Conservation (phyloP, 257 asterid genomes). For the Echium plantagineum region DNA sequence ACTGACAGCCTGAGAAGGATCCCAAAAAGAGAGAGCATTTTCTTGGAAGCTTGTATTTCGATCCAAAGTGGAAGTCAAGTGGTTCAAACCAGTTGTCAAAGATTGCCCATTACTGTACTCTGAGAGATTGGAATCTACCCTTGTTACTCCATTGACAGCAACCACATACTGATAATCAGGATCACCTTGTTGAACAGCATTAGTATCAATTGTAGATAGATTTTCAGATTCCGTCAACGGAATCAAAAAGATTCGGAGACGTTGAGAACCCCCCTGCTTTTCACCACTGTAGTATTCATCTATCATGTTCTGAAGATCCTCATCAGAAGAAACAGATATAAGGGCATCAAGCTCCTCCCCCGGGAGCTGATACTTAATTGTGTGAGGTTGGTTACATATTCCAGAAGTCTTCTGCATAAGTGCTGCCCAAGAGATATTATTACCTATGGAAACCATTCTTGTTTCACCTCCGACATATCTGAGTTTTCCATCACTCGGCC, state of each 20-base stretch:
- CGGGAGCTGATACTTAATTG: conserved; percentile 62
- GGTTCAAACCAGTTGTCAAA: conserved; percentile 20
- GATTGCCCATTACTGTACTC: conserved; percentile 20
- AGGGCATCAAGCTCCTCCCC: conserved; percentile 79
- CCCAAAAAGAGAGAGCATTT: conserved; percentile 18
- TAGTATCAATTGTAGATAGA: conserved; percentile 21
- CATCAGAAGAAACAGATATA: conserved; percentile 61
- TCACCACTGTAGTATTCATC: conserved; percentile 55
- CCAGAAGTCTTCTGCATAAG: conserved; percentile 40
- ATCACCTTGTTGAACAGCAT: conserved; percentile 26
- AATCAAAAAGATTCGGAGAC: conserved; percentile 61
- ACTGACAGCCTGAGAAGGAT: conserved; percentile 26
- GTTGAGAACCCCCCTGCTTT: conserved; percentile 46
- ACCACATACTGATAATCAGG: conserved; percentile 49
- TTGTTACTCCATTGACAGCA: conserved; percentile 52
- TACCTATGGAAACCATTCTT: conserved; percentile 38
- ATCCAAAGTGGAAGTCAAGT: conserved; percentile 25
- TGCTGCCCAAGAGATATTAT: conserved; percentile 37
- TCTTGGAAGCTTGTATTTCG: conserved; percentile 21
- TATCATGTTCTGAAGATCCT: conserved; percentile 63
- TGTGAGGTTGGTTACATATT: conserved; percentile 43
- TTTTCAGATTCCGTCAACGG: conserved; percentile 44
- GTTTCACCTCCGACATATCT: conserved; percentile 65
- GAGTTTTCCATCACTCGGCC: conserved; percentile 56
- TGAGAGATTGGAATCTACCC: conserved; percentile 25